Percentiles rank a stretch among this genome's conserved stretches.
Conservation (phyloP, 208 protist genomes). For the Giardia duodenalis region DNA sequence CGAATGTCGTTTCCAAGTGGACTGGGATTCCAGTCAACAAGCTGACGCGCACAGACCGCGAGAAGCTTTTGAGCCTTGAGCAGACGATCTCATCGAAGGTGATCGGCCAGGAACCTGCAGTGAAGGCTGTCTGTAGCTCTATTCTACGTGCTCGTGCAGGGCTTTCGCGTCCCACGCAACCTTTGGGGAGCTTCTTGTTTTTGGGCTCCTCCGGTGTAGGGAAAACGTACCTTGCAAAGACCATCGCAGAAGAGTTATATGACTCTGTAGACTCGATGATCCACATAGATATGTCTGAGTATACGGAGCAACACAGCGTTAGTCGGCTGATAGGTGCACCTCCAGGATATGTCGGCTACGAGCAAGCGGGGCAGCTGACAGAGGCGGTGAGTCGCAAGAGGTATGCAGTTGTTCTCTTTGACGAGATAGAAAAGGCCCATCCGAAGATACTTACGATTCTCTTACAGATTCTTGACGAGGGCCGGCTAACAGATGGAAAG, state of each 20-base stretch:
- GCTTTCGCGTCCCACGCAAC: conserved; percentile 64
- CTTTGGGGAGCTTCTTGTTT: conserved; percentile 81
- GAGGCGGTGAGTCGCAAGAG: conserved; percentile 85
- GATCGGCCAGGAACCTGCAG: conserved; percentile 81
- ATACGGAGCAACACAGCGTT: conserved; percentile 83
- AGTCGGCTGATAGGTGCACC: conserved; percentile 84
- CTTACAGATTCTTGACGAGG: conserved; percentile 92
- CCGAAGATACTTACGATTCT: conserved; percentile 79
- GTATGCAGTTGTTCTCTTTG: conserved; percentile 87
- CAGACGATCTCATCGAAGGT: conserved; percentile 64
- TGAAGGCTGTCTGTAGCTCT: conserved; percentile 73
- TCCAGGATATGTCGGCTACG: conserved; percentile 92
- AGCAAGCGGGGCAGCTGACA: conserved; percentile 89
- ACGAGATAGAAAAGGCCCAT: conserved; percentile 97
- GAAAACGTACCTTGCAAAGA: conserved; percentile 86
- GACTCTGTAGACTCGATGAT: conserved; percentile 82
- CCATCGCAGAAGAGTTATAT: conserved; percentile 75
- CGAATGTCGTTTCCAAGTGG: conserved; percentile 73
- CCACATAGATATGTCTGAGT: conserved; percentile 93
- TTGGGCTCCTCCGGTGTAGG: conserved; percentile 75
- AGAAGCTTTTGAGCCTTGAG: conserved; percentile 55
- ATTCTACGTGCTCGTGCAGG: conserved; percentile 78
- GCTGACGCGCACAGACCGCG: conserved; percentile 63
- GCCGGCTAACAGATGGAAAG: conserved; percentile 81
- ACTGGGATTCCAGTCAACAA: conserved; percentile 85